Percentiles rank a stretch among this genome's conserved stretches.
Evolutionary conservation across 306 rosid genomes (phyloP).

Genomic region (Rosa chinensis): DNA sequence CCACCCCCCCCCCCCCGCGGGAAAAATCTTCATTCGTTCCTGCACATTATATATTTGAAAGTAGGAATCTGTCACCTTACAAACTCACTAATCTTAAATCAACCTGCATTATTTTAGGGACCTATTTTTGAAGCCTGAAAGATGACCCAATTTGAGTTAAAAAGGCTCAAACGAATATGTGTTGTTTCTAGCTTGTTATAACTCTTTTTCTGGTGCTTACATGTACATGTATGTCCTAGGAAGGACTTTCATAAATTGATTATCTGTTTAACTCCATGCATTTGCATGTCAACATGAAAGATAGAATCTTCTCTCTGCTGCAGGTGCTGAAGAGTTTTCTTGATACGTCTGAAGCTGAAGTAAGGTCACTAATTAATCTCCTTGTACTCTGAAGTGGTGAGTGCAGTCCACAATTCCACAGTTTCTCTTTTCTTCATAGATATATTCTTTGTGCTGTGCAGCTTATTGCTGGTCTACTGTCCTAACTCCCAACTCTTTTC

Average conservation of each 20-base stretch:
- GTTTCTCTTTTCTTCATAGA: constrained; percentile 3
- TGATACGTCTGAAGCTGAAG: constrained; percentile 94
- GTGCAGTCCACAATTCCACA: constrained; percentile 26
- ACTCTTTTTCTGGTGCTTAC: not conserved
- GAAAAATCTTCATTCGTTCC: not conserved
- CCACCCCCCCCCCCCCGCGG: not conserved
- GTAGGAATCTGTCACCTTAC: not conserved
- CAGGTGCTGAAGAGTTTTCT: constrained; percentile 91
- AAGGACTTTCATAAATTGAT: not conserved
- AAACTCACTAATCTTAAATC: not conserved
- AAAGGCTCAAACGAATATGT: not conserved
- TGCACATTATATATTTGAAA: too few species aligned
- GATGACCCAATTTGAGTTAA: not conserved
- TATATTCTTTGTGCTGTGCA: constrained; percentile 19
- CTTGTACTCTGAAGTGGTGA: constrained; percentile 95
- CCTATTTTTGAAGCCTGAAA: not conserved
- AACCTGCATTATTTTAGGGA: not conserved
- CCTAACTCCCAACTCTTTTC: constrained; percentile 25
- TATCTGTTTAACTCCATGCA: not conserved
- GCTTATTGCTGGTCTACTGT: constrained; percentile 22
- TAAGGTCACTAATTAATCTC: constrained; percentile 88
- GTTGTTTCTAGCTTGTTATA: not conserved
- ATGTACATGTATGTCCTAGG: not conserved
- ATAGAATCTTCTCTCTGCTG: constrained; percentile 29
- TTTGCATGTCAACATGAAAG: not conserved